These are phyloP conservation scores for Erythrobasidium hasegawianum DNA, from an alignment of 1,284 basidiomycete genomes.

Conservation along the genomic window DNA sequence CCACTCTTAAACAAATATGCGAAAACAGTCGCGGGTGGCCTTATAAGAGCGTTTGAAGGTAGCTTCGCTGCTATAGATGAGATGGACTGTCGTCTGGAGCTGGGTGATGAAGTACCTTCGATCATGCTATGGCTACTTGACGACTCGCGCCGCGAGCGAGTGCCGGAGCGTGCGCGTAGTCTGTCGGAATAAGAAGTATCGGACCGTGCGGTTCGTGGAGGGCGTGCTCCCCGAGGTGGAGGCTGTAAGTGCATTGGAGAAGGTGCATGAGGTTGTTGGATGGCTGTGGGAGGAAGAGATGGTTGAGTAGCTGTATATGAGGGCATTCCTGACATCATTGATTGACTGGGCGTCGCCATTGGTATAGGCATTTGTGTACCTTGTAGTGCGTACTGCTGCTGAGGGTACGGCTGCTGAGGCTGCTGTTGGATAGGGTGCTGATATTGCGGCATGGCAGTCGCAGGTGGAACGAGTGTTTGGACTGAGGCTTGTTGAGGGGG, in stretches of 20 bases:
- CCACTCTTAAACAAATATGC: constrained; percentile 20
- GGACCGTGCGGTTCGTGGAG: not conserved
- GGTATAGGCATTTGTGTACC: not conserved
- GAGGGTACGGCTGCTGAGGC: not conserved
- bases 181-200: not conserved
- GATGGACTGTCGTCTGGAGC: not conserved
- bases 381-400: not conserved
- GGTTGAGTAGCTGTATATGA: not conserved
- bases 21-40: constrained; percentile 6
- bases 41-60: not conserved
- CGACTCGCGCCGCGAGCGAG: not conserved
- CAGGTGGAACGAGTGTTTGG: not conserved
- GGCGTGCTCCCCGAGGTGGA: not conserved
- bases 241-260: constrained; percentile 2
- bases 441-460: not conserved
- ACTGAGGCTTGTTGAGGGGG: not conserved
- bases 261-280: not conserved
- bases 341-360: too few species aligned
- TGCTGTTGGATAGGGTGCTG: not conserved
- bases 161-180: not conserved
- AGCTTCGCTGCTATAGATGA: not conserved
- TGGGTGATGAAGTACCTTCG: too few species aligned
- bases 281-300: not conserved
- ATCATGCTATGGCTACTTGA: not conserved
- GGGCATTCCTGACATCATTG: too few species aligned